phyloP scores from a whole-genome alignment of 176 grass and related monocot genomes.

The Aechmea fasciata region DNA sequence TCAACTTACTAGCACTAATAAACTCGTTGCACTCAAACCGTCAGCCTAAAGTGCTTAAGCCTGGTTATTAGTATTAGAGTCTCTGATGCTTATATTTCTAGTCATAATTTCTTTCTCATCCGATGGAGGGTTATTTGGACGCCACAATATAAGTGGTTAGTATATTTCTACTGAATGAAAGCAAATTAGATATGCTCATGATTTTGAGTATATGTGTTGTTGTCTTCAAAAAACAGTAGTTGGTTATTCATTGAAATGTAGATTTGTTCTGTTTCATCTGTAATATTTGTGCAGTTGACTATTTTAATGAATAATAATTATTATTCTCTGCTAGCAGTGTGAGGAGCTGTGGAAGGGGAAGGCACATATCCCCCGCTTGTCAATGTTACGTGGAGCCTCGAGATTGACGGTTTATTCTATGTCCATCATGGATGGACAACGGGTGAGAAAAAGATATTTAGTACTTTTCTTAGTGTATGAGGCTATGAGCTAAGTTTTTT shows the following conservation, averaged over 20 bases:
- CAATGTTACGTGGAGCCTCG: slow-evolving; percentile 44
- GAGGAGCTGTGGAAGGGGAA: slow-evolving; percentile 55
- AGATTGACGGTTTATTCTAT: slow-evolving; percentile 71
- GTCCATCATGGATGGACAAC: slow-evolving; percentile 67
- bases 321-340: slow-evolving; percentile 27
- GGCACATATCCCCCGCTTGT: slow-evolving; percentile 58
- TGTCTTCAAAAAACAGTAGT: too few relatives aligned
- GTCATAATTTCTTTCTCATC: too few relatives aligned
- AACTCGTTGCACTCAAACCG: too few relatives aligned
- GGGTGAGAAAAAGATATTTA: slow-evolving; percentile 34
- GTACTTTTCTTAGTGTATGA: slow-evolving; percentile 12
- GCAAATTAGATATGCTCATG: too few relatives aligned
- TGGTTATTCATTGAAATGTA: background rate
- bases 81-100: too few relatives aligned
- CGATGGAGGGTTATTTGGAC: too few relatives aligned
- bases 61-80: too few relatives aligned
- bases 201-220: too few relatives aligned
- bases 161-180: too few relatives aligned
- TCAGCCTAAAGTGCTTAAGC: too few relatives aligned
- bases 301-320: slow-evolving; percentile 20
- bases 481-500: slow-evolving; percentile 2
- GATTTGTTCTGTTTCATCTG: background rate
- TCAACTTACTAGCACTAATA: too few relatives aligned
- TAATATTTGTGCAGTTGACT: background rate
- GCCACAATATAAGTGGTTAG: too few relatives aligned